These are phyloP conservation scores for Colletotrichum magnum DNA, from an alignment of 2,329 filamentous ascomycete species.

Conservation along the genomic window DNA sequence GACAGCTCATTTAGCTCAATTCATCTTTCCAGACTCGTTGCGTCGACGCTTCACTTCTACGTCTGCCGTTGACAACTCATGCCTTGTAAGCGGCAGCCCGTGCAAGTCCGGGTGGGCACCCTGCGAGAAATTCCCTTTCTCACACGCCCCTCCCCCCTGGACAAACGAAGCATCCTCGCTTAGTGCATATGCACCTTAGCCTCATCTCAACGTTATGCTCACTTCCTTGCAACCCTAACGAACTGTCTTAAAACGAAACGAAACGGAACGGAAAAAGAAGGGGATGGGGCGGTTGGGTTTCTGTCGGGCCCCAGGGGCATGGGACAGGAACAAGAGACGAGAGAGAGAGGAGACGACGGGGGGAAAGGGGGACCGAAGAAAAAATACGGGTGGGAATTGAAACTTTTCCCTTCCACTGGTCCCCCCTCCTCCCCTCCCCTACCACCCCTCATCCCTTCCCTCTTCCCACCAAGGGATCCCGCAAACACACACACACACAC, in stretches of 20 bases:
- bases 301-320: too few species aligned
- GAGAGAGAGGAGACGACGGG: neutral
- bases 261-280: conserved; percentile 35
- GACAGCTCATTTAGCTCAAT: too few species aligned
- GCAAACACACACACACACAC: too few species aligned
- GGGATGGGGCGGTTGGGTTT: neutral
- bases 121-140: neutral
- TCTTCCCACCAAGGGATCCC: neutral
- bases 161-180: neutral
- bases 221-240: conserved; percentile 37
- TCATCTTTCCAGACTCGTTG: too few species aligned
- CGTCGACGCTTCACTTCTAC: too few species aligned
- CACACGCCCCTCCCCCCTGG: neutral
- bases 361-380: neutral
- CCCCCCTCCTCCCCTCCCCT: neutral
- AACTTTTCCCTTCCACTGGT: conserved; percentile 8
- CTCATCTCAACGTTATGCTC: conserved; percentile 20
- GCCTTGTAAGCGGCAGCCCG: too few species aligned
- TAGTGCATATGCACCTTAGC: conserved; percentile 28
- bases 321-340: neutral
- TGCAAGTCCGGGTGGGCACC: neutral
- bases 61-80: too few species aligned
- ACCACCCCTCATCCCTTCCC: conserved; percentile 2
- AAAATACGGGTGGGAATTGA: conserved; percentile 22
- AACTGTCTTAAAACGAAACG: conserved; percentile 29